phyloP scores from a whole-genome alignment of 2,329 filamentous ascomycete species.

The Sporothrix mexicana region DNA sequence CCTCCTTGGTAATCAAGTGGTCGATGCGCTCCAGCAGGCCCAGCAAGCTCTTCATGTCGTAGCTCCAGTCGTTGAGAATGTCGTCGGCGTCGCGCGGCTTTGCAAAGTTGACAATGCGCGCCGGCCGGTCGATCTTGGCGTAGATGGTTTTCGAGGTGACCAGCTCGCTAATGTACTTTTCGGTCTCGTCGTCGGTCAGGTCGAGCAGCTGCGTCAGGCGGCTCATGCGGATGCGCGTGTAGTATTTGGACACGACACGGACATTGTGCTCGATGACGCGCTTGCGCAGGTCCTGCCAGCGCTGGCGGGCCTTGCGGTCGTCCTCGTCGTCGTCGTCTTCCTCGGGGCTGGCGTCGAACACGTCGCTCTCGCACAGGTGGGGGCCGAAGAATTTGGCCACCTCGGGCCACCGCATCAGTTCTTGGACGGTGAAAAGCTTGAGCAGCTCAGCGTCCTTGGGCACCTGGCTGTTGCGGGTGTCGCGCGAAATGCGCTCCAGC shows the following conservation, averaged over 20 bases:
- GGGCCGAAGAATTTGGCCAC: constrained; percentile 87
- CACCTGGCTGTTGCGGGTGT: constrained; percentile 79
- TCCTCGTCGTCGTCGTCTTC: constrained; percentile 59
- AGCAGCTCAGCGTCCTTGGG: constrained; percentile 82
- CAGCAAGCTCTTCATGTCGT: constrained; percentile 78
- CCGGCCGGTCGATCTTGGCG: constrained; percentile 94
- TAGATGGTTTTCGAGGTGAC: constrained; percentile 98
- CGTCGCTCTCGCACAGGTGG: constrained; percentile 85
- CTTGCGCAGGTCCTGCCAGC: constrained; percentile 96
- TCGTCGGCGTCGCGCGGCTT: constrained; percentile 95
- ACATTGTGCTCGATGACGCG: constrained; percentile 99
- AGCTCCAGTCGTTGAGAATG: constrained; percentile 96
- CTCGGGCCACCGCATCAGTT: constrained; percentile 98
- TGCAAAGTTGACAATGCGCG: constrained; percentile 89
- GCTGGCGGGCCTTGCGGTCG: constrained; percentile 80
- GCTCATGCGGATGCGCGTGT: constrained; percentile 93
- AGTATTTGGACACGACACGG: constrained; percentile 96
- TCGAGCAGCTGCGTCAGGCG: constrained; percentile 91
- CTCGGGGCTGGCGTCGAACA: constrained; percentile 76
- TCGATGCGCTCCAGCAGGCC: constrained; percentile 86
- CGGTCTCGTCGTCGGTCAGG: constrained; percentile 91
- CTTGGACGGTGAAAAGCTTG: constrained; percentile 91
- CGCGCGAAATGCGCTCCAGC: constrained; percentile 87
- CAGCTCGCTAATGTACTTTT: constrained; percentile 97
- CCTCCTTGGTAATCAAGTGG: constrained; percentile 98